These are phyloP conservation scores for Cryphonectria radicalis DNA, from an alignment of 2,329 filamentous ascomycete species.

Conservation along the genomic window DNA sequence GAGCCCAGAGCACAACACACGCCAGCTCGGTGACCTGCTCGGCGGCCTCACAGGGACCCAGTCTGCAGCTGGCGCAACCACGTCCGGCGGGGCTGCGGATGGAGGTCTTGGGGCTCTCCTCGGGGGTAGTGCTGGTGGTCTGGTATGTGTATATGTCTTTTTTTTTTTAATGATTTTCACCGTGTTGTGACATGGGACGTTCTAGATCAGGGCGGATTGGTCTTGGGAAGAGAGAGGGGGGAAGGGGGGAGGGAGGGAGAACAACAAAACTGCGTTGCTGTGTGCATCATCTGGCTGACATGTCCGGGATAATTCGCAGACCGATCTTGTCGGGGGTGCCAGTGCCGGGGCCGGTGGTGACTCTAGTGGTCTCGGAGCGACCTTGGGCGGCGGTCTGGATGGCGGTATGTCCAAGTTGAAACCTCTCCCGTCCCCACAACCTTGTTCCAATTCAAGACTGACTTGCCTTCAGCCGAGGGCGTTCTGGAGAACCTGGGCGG, in stretches of 20 bases:
- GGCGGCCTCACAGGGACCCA: constrained; percentile 3
- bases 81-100: background rate
- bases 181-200: background rate
- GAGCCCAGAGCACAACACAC: background rate
- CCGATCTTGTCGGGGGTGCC: constrained; percentile 16
- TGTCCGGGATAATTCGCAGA: background rate
- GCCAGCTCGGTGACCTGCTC: constrained; percentile 17
- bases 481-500: background rate
- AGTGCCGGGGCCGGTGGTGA: constrained; percentile 1
- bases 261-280: background rate
- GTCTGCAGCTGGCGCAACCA: background rate
- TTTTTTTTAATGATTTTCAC: background rate
- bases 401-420: background rate
- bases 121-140: constrained; percentile 7
- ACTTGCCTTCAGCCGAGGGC: constrained; percentile 5
- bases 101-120: background rate
- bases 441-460: background rate
- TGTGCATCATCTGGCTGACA: background rate
- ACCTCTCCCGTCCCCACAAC: background rate
- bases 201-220: background rate
- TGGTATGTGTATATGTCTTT: background rate
- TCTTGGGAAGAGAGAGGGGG: background rate
- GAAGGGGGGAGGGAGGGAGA: background rate
- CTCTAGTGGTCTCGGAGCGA: constrained; percentile 9
- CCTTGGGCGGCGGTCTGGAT: constrained; percentile 13